phyloP scores from a whole-genome alignment of 2,329 filamentous ascomycete species.

The Penicillium palitans region DNA sequence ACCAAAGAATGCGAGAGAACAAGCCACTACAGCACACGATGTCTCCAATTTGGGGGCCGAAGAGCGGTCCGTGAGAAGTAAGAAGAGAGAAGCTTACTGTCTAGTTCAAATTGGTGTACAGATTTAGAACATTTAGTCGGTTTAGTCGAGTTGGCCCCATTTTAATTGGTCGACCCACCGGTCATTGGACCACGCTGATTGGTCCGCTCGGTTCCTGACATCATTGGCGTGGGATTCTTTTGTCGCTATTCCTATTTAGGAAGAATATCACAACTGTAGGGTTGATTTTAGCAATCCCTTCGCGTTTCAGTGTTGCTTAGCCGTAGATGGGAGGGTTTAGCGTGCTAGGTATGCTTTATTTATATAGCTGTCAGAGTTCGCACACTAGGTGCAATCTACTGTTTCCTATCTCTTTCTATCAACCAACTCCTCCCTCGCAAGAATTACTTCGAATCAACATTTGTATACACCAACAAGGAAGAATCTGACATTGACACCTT shows the following conservation, averaged over 20 bases:
- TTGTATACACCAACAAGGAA: not conserved
- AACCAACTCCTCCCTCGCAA: not conserved
- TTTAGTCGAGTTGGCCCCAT: not conserved
- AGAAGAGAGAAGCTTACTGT: not conserved
- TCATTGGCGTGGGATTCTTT: constrained; percentile 11
- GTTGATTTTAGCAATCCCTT: constrained; percentile 10
- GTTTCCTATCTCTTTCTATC: not conserved
- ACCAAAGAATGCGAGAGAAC: not conserved
- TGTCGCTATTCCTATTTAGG: constrained; percentile 18
- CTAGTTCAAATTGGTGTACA: not conserved
- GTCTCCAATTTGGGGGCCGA: not conserved
- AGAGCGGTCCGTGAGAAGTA: not conserved
- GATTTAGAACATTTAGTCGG: constrained; percentile 7
- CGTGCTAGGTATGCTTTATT: not conserved
- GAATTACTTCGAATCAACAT: not conserved
- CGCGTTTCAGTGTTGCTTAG: constrained; percentile 19
- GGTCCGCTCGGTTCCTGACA: constrained; percentile 26
- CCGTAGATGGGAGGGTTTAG: constrained; percentile 7
- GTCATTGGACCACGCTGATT: constrained; percentile 2
- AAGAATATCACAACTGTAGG: constrained; percentile 14
- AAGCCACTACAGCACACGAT: not conserved
- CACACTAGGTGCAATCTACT: not conserved
- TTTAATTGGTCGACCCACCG: constrained; percentile 1
- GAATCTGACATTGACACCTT: not conserved
- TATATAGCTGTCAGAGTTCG: constrained; percentile 1